These are phyloP conservation scores for Cyclostephanos tholiformis DNA, from an alignment of 108 stramenopile species.

Conservation along the genomic window DNA sequence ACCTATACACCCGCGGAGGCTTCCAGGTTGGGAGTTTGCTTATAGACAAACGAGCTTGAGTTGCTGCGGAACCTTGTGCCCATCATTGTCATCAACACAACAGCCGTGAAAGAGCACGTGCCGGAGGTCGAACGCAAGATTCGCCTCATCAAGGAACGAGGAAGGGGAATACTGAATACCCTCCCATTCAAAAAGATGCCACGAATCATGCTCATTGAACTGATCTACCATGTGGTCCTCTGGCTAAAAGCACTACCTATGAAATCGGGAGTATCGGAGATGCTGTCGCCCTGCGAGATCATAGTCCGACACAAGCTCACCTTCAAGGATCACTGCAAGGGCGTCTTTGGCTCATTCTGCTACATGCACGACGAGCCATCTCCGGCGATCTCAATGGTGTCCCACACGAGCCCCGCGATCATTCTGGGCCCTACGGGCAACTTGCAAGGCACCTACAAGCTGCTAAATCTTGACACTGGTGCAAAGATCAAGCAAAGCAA, in stretches of 20 bases:
- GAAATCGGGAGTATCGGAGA: constrained; percentile 16
- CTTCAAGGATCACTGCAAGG: constrained; percentile 28
- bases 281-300: constrained; percentile 20
- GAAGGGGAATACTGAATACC: neutral
- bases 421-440: constrained; percentile 24
- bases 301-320: constrained; percentile 11
- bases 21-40: constrained; percentile 11
- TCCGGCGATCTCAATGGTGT: constrained; percentile 12
- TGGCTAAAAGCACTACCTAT: constrained; percentile 35
- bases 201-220: constrained; percentile 7
- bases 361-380: constrained; percentile 23
- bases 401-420: constrained; percentile 21
- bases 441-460: constrained; percentile 34
- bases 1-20: constrained; percentile 9
- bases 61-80: neutral
- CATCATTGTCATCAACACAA: constrained; percentile 15
- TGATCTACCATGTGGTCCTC: constrained; percentile 19
- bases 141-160: constrained; percentile 15
- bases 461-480: constrained; percentile 22
- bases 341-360: constrained; percentile 29
- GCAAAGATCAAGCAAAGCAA: constrained; percentile 12
- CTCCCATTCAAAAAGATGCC: constrained; percentile 18
- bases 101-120: constrained; percentile 32
- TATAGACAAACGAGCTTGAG: constrained; percentile 30
- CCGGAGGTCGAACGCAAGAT: constrained; percentile 18